Evolutionary conservation across 495 filamentous ascomycete species (phyloP).

Genomic region (Aspergillus leporis): DNA sequence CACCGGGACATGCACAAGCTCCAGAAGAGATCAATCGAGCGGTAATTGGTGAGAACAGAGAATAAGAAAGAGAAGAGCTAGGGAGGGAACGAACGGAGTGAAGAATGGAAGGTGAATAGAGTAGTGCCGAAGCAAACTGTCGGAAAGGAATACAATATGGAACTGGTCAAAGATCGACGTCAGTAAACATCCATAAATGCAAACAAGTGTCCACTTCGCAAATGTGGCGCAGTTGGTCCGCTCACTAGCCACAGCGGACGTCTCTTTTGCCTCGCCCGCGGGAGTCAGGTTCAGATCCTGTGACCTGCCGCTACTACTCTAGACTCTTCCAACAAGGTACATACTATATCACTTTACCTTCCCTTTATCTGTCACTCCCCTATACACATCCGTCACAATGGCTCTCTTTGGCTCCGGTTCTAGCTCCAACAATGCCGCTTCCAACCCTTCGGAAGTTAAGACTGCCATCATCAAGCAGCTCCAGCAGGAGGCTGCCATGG

Average conservation of each 20-base stretch:
- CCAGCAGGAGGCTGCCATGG: conserved; percentile 69
- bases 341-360: neutral
- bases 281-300: neutral
- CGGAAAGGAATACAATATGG: conserved; percentile 8
- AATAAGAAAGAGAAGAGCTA: conserved; percentile 4
- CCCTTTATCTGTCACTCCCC: neutral
- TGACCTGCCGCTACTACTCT: conserved; percentile 1
- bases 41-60: conserved; percentile 6
- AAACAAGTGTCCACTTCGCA: conserved; percentile 36
- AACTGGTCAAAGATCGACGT: conserved; percentile 20
- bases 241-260: conserved; percentile 25
- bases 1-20: conserved; percentile 31
- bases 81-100: conserved; percentile 19
- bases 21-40: conserved; percentile 8
- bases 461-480: conserved; percentile 70
- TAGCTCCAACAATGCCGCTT: conserved; percentile 27
- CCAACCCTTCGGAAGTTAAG: conserved; percentile 60
- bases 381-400: conserved; percentile 30
- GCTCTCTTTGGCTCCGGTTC: conserved; percentile 44
- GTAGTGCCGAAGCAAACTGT: conserved; percentile 1
- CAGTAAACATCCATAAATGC: conserved; percentile 4
- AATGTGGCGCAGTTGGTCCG: conserved; percentile 28
- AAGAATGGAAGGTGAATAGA: conserved; percentile 24
- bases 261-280: neutral
- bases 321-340: conserved; percentile 15